Conservation (phyloP, 495 filamentous ascomycete genomes). For the Penicillium ucsense region DNA sequence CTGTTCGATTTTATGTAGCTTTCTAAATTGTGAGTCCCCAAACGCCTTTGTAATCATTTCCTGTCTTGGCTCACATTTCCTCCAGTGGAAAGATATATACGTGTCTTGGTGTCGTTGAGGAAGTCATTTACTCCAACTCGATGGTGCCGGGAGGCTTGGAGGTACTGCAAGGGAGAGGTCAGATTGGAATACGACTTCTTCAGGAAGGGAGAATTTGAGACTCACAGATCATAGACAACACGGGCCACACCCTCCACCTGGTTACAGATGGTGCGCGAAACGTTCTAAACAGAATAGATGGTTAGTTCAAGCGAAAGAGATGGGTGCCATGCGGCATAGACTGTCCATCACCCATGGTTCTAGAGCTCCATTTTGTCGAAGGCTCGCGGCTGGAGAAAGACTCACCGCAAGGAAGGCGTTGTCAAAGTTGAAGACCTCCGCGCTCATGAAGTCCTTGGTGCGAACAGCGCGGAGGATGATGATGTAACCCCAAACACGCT, state of each 20-base stretch:
- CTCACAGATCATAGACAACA: slow-evolving; percentile 19
- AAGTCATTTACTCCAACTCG: slow-evolving; percentile 14
- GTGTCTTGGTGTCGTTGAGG: no score
- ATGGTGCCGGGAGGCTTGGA: slow-evolving; percentile 20
- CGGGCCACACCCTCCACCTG: slow-evolving; percentile 18
- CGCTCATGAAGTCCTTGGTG: slow-evolving; percentile 18
- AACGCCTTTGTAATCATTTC: no score
- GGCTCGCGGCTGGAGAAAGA: not conserved
- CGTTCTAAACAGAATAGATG: slow-evolving; percentile 5
- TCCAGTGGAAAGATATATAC: no score
- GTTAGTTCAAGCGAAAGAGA: not conserved
- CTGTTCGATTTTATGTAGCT: no score
- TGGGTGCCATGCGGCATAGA: not conserved
- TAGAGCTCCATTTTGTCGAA: not conserved
- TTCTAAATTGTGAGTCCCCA: no score
- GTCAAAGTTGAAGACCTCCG: slow-evolving; percentile 7
- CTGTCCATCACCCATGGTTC: not conserved
- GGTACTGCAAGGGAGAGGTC: slow-evolving; percentile 7
- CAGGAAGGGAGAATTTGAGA: slow-evolving; percentile 1
- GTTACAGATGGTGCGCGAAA: slow-evolving; percentile 13
- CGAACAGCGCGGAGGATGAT: slow-evolving; percentile 15
- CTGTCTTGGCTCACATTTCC: no score
- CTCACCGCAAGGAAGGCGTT: slow-evolving; percentile 8
- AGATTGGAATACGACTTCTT: slow-evolving; percentile 1
- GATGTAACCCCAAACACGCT: slow-evolving; percentile 18